phyloP scores from a whole-genome alignment of 2,329 filamentous ascomycete genomes.

The Pseudogymnoascus destructans region DNA sequence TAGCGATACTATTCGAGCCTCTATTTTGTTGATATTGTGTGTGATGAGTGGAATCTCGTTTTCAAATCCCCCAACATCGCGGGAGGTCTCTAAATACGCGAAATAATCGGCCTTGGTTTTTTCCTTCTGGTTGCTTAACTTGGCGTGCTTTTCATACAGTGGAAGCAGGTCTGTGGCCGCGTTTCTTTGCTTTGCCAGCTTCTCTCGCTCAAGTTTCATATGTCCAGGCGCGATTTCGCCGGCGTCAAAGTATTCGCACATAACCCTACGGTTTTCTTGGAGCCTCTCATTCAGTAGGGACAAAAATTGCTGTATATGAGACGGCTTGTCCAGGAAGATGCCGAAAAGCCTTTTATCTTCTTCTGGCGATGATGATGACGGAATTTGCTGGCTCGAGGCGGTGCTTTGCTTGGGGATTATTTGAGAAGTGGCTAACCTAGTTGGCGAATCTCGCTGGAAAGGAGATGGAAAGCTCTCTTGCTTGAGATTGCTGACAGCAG shows the following conservation, averaged over 20 bases:
- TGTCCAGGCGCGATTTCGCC: constrained; percentile 11
- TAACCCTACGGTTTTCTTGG: constrained; percentile 16
- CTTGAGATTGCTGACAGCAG: neutral
- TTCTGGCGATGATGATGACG: constrained; percentile 14
- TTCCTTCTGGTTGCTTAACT: constrained; percentile 3
- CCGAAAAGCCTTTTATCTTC: constrained; percentile 22
- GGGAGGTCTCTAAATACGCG: constrained; percentile 1
- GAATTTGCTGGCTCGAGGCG: constrained; percentile 17
- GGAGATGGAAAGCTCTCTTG: constrained; percentile 19
- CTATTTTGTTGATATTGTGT: neutral
- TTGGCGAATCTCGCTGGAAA: constrained; percentile 19
- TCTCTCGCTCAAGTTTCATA: constrained; percentile 2
- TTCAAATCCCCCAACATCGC: neutral
- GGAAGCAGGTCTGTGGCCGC: neutral
- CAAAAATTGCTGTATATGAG: constrained; percentile 15
- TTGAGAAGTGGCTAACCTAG: constrained; percentile 13
- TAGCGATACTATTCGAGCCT: neutral
- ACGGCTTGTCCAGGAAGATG: constrained; percentile 18
- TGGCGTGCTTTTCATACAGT: constrained; percentile 2
- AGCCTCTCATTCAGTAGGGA: constrained; percentile 15
- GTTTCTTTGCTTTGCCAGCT: constrained; percentile 5
- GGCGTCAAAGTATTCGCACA: constrained; percentile 17
- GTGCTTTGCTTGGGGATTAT: neutral
- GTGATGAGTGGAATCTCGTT: constrained; percentile 4
- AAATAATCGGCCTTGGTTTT: constrained; percentile 5